Base-by-base conservation (phyloP, 73 alveolate genomes). In the Paramecium octaurelia region DNA sequence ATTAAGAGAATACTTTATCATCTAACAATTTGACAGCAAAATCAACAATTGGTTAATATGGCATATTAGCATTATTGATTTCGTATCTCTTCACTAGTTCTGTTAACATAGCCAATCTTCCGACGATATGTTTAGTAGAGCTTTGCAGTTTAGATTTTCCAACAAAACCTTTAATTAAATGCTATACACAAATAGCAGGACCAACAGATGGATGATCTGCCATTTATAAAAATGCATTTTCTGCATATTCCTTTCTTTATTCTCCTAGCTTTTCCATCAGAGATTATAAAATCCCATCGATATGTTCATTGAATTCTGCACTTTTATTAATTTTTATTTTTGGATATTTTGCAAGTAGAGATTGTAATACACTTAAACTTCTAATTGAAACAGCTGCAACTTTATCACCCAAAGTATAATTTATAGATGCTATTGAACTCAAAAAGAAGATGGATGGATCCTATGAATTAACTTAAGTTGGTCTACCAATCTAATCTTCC, bases 191-290 rank as follows among this genome's bases (percentile, higher is more conserved):
- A 23, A 93, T 83, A 4, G 91, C 83, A 44, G 95, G 95, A 6
- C 99, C 99, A 24, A 97, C 95, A 31, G 96, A 87, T 16, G 95
- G 94, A 84, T 95, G 96, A 58, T 96, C 96, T n/a, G 98, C 98
- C 70, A 98, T 85, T 58, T 92, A 86, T 43, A 98, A 68, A 46
- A 97, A 94, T 34, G 98, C 95, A 75, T 97, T 96, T 71, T 97
- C 99, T 18, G 99, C 97, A 75, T 92, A 94, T 92, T 98, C 99
- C 84, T 98, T 97, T 8, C 96, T 97, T 71, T 96, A 95, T 83
- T 98, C 99, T 38, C 99, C 99, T 54, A 96, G 86, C 87, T 96
- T 94, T 80, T 97, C 97, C 95, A 97, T 92, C 6, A 98, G 83
- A 88, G 95, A 73, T 43, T 92, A 92, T 9, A 95, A 88, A 12